phyloP scores from a whole-genome alignment of 345 rosid species.

The Lepidium sativum region DNA sequence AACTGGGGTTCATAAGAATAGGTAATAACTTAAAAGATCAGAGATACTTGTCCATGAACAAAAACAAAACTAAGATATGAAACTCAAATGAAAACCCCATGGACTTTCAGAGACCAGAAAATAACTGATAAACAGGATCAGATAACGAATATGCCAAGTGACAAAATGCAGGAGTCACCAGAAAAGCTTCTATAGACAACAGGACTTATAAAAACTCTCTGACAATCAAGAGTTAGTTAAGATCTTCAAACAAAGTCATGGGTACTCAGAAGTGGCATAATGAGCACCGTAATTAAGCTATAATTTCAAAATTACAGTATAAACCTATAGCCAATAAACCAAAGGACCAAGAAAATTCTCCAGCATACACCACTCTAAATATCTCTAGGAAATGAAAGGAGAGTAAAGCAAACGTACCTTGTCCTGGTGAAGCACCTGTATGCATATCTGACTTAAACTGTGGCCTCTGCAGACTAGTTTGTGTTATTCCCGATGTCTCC shows the following conservation, averaged over 20 bases:
- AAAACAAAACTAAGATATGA: neutral
- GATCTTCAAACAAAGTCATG: neutral
- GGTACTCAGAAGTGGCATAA: neutral
- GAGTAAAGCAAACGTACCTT: constrained; percentile 31
- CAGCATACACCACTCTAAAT: neutral
- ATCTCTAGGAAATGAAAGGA: neutral
- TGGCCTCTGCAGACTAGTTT: constrained; percentile 45
- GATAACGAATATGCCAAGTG: neutral
- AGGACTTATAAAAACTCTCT: neutral
- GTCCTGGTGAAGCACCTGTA: constrained; percentile 42
- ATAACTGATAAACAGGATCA: neutral
- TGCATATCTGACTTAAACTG: constrained; percentile 29
- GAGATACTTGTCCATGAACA: neutral
- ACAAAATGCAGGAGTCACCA: neutral
- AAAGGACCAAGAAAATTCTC: neutral
- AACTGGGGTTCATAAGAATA: constrained; percentile 32
- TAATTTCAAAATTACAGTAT: neutral
- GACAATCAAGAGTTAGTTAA: neutral
- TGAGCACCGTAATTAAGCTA: neutral
- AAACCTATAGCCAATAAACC: neutral
- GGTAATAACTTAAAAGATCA: neutral
- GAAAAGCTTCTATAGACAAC: neutral
- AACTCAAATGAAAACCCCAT: neutral
- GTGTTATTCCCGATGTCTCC: constrained; percentile 35
- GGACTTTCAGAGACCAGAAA: neutral